A percentile compares a stretch with the other conserved stretches of the same genome.
These are phyloP conservation scores for Colletotrichum simmondsii DNA, from an alignment of 2,329 filamentous ascomycete species.

Conservation along the genomic window DNA sequence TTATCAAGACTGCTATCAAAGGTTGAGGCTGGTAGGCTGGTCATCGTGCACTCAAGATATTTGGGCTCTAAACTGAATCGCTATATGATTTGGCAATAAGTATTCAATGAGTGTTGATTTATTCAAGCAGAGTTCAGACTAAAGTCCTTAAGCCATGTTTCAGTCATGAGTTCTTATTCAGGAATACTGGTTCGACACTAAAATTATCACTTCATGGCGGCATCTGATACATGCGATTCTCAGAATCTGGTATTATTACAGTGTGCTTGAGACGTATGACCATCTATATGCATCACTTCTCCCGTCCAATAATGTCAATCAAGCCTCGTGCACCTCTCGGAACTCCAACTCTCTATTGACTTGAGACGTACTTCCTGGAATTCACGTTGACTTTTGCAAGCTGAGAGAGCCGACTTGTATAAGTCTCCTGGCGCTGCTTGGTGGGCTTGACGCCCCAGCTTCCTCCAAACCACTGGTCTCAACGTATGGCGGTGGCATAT, in stretches of 20 bases:
- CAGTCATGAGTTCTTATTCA: too few species aligned
- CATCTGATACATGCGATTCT: not conserved
- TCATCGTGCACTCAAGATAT: too few species aligned
- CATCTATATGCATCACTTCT: not conserved
- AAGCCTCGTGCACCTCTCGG: not conserved
- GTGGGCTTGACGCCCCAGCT: not conserved
- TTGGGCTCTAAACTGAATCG: too few species aligned
- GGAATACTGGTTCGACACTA: too few species aligned
- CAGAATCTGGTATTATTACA: not conserved
- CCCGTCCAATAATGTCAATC: not conserved
- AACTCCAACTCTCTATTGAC: not conserved
- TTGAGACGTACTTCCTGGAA: not conserved
- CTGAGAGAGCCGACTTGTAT: not conserved
- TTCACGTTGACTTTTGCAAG: not conserved
- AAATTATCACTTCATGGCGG: too few species aligned
- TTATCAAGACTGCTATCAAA: constrained; percentile 13
- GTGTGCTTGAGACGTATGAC: not conserved
- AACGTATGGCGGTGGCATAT: constrained; percentile 7
- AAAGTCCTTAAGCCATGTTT: too few species aligned
- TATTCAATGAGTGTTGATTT: too few species aligned
- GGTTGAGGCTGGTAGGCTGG: not conserved
- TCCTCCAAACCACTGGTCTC: not conserved
- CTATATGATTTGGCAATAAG: too few species aligned
- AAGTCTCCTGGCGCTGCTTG: not conserved
- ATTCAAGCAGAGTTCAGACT: too few species aligned